Evolutionary conservation across 768 basidiomycete species (phyloP), one percentile per base, ranked within the genome.

Genomic region (Pleurotus pulmonarius): DNA sequence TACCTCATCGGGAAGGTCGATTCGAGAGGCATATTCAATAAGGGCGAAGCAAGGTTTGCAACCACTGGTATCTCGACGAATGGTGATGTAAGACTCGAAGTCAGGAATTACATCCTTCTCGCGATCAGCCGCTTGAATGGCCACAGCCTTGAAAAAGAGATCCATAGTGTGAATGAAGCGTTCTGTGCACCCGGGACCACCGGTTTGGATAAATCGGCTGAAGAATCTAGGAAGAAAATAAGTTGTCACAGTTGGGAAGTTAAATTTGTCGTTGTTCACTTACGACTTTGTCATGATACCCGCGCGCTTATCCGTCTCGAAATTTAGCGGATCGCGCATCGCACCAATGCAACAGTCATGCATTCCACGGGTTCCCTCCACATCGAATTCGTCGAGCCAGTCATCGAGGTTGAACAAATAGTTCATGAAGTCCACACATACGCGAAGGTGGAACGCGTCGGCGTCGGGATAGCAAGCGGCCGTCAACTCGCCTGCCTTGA

Each of bases 1-100:
- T 58, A 84, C 78, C 52, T 80, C 73, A 20, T 83, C 77, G 0
- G 83, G 81, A 20, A 86, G 64, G 60, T 83, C 76, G 38, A 85
- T 73, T 22, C 68, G 65, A 34, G 72, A 69, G 2, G 79, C 79
- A 55, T 83, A 82, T 60, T 87, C 83, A 56, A 79, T 78, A 3
- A 83, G 68, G 13, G 75, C 75, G 57, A 80, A 78, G 49, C 78
- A 73, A 0, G 81, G 77, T 56, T 78, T 78, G 61, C 74, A 78
- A 7, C 77, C 83, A 54, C 76, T 79, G 9, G 81, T 83, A 51
- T 82, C 75, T 26, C 83, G 75, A 46, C 85, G 75, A 44, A 84
- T 69, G 12, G 67, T 58, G 55, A 85, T 73, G 64, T 83, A 86
- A 12, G 77, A 75, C 54, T 83, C 80, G 22, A 85, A 69, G 58